Evolutionary conservation across 768 basidiomycete genomes (phyloP), one percentile per base, ranked within the genome.

Genomic region (Serendipita sp.): DNA sequence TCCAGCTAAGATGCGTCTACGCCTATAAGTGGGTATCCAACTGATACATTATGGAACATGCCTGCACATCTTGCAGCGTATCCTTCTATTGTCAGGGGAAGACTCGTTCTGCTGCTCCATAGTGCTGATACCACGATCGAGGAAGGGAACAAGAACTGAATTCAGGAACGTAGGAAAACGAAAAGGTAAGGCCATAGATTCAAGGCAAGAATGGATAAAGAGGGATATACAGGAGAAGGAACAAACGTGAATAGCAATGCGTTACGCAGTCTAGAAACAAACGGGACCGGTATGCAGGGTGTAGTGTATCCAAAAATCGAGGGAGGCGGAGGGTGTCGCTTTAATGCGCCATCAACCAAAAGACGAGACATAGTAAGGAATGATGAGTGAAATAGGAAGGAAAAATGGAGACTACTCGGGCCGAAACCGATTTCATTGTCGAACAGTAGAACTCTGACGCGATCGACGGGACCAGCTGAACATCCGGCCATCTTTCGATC

Each of bases 11-110:
- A 92, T 90, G 66, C 86, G 85, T 70, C 91, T 86, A 64, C 7
- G 65, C n/a, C 67, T 34, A 34, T 35, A 65, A 38, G 63, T 30
- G 11, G 35, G 18, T 13, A 13, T 45, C n/a, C 56, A 44, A 30
- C 41, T 37, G 2, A n/a, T 16, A 3, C 13, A 30, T 63, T 16
- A 32, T 28, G 45, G 30, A 11, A 34, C 80, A 60, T 66, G 86
- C 88, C 90, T 79, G 78, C 93, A 95, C 85, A 88, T 90, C 74
- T 89, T 92, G 75, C 93, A 96, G 71, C 93, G 79, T 70, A 96
- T 92, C 45, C 86, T 81, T 45, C 84, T 41, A 41, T 41, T 41
- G 0, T 41, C 41, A 41, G 41, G 7, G 13, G 41, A 13, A 41
- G 13, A 7, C 41, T 41, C 41, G 41, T 13, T 41, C 13, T 41